Base-by-base conservation (phyloP, 441 rosid species). In the Adansonia grandidieri region DNA sequence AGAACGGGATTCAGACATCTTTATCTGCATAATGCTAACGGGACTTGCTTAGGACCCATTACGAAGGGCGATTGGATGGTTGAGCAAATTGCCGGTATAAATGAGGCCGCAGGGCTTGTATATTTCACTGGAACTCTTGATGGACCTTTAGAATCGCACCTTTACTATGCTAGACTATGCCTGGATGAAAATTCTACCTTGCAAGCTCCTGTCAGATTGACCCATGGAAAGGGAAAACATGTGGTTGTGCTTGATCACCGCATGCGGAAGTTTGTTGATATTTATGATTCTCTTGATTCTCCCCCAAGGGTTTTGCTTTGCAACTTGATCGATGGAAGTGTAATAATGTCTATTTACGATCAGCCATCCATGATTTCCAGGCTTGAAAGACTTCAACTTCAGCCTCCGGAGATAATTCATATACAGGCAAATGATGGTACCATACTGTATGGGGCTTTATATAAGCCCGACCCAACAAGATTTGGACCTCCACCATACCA, bases 31-130 rank as follows among this genome's bases (percentile, higher is more conserved):
- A 93, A 91, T 77, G 86, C 84, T 57, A 84, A 85, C 69, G 98
- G 98, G 65, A 71, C 83, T 62, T 92, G 93, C 88, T 80, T 92
- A 57, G 96, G 95, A 74, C 91, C 96, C 10, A 85, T 96, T 77
- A 96, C 97, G 8, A 88, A 86, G 82, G 99, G 99, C 71, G 93
- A 94, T 68, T 91, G 98, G 97, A 88, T 92, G 93, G 97, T 94
- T 80, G 99, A 94, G 83, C 97, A 96, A 87, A 84, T 94, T 48
- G 86, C 92, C 44, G 98, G 98, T n/a, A 84, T 96, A 66, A 90
- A 94, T 75, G 99, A 96, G 88, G 85, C 86, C 14, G 71, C 84
- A 28, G 89, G 88, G 65, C 80, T 90, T 47, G 86, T 94, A 15
- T 96, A 92, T 79, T 96, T 96, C 86, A 94, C 97, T n/a, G 99